phyloP scores from a whole-genome alignment of 768 basidiomycete genomes.

The Suillus subaureus region DNA sequence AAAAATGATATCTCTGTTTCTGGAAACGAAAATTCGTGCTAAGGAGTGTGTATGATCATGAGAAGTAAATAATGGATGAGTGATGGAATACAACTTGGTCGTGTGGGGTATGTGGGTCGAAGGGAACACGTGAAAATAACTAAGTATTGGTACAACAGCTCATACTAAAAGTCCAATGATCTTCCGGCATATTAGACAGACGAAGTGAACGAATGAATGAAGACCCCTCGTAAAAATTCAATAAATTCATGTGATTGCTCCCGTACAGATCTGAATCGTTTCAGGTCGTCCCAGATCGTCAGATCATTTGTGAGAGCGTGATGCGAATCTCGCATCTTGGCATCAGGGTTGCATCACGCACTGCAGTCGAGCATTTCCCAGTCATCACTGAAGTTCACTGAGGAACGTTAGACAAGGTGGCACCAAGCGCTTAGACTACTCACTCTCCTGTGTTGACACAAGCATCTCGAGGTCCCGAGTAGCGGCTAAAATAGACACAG shows the following conservation, averaged over 20 bases:
- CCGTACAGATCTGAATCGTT: neutral
- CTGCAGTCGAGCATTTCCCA: constrained; percentile 37
- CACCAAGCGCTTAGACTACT: constrained; percentile 41
- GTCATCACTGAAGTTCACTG: constrained; percentile 50
- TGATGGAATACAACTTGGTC: neutral
- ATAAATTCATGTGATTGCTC: constrained; percentile 3
- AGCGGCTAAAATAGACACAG: constrained; percentile 58
- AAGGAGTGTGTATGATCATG: constrained; percentile 1
- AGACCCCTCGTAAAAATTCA: neutral
- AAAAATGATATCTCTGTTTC: too few species aligned
- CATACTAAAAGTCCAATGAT: neutral
- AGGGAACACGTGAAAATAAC: neutral
- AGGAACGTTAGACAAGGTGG: constrained; percentile 46
- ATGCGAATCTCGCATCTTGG: constrained; percentile 4
- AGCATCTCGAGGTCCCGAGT: constrained; percentile 65
- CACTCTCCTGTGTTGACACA: constrained; percentile 40
- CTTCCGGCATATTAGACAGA: constrained; percentile 2
- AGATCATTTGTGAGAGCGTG: neutral
- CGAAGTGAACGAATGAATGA: neutral
- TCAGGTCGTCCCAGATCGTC: neutral
- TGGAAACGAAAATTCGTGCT: neutral
- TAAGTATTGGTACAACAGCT: constrained; percentile 2
- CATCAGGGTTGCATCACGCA: constrained; percentile 21
- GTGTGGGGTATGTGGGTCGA: constrained; percentile 6
- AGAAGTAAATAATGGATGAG: constrained; percentile 2